Percentiles rank a stretch among this genome's conserved stretches.
Conservation (phyloP, 1,284 basidiomycete species). For the Ustilago trichophora region DNA sequence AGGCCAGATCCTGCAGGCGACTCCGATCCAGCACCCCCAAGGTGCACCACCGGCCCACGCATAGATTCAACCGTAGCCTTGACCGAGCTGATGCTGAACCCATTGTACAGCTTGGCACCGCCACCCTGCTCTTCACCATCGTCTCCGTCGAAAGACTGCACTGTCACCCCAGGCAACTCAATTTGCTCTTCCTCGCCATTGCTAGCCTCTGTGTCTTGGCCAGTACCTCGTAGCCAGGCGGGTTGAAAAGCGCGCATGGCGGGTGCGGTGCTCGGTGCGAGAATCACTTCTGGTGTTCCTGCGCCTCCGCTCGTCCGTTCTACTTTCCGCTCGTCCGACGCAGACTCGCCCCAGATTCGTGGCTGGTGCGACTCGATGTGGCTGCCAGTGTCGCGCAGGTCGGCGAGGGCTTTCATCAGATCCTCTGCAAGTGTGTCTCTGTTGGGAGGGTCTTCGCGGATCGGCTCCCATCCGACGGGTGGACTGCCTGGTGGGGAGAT, state of each 20-base stretch:
- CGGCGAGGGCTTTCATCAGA: slow-evolving; percentile 72
- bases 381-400: slow-evolving; percentile 52
- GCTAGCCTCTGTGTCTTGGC: background rate
- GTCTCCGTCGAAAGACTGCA: slow-evolving; percentile 53
- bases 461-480: slow-evolving; percentile 93
- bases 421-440: slow-evolving; percentile 85
- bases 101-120: slow-evolving; percentile 31
- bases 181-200: slow-evolving; percentile 17
- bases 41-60: slow-evolving; percentile 41
- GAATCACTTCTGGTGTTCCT: slow-evolving; percentile 37
- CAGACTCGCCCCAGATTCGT: slow-evolving; percentile 13
- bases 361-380: slow-evolving; percentile 49
- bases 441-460: slow-evolving; percentile 92
- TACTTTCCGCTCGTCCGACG: background rate
- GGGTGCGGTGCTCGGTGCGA: slow-evolving; percentile 26
- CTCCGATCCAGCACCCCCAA: too few species aligned
- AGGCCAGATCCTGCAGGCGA: too few species aligned
- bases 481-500: slow-evolving; percentile 98
- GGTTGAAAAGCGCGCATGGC: slow-evolving; percentile 20
- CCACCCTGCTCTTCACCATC: slow-evolving; percentile 21
- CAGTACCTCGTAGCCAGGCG: slow-evolving; percentile 30
- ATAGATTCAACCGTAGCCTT: slow-evolving; percentile 62
- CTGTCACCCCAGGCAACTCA: slow-evolving; percentile 53
- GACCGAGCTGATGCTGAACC: slow-evolving; percentile 57
- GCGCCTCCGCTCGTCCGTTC: slow-evolving; percentile 12